Base-by-base conservation (phyloP, 345 rosid genomes). In the Syzygium jambos region DNA sequence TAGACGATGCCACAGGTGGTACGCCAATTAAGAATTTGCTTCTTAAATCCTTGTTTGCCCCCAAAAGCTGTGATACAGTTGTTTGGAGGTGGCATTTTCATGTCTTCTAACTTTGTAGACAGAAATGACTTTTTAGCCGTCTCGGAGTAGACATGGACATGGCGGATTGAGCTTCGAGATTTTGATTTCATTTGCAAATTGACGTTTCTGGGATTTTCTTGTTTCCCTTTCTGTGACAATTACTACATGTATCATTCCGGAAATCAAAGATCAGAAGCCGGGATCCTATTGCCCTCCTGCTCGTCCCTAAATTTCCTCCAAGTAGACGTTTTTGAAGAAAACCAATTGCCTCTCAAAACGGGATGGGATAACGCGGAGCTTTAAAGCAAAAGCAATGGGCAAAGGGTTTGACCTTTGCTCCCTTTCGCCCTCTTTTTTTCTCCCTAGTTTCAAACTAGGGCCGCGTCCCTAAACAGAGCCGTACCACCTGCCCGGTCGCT, bases 41-140 rank as follows among this genome's bases (percentile, higher is more conserved):
- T 56, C 61, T 22, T 68, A 4, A 68, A 68, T 34, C 13, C 78
- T 68, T 34, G 25, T 68, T 34, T 68, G 78, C 23, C 78, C 78
- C 7, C 2, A 1, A 68, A 68, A 19, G 13, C 27, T 19, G 49
- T 19, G 21, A 0, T 30, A 5, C 41, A 0, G 78, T 38, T 4
- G 30, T 57, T 11, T 57, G 30, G 15, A 57, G 65, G 9, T 6
- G 68, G 19, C 11, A 8, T 61, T n/a, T n/a, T n/a, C n/a, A 6
- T 61, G 30, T 61, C 29, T 61, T 61, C 54, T 0, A 6, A n/a
- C 12, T 30, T 73, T 2, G 49, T 2, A 34, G 23, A 6, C 0
- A 3, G n/a, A 13, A 17, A 41, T 38, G 80, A 19, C 38, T 0
- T 5, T 12, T n/a, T 0, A 61, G 9, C 34, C 0, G 9, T 8